Conservation (phyloP, 2,329 filamentous ascomycete species). For the Exophiala dermatitidis region DNA sequence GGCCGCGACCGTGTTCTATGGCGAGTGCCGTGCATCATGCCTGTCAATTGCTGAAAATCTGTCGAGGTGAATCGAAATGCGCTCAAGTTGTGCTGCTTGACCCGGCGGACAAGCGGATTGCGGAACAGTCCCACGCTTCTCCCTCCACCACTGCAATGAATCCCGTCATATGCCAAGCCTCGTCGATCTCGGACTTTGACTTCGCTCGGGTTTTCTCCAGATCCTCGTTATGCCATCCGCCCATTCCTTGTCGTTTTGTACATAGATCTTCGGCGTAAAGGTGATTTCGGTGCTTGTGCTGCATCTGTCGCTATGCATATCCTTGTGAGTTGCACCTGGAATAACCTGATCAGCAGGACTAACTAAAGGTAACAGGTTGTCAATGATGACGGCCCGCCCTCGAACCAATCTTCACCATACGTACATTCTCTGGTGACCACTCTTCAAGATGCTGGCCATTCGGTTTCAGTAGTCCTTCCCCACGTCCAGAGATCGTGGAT, state of each 20-base stretch:
- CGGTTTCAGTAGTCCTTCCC: constrained; percentile 85
- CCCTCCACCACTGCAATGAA: no score
- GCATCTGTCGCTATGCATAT: constrained; percentile 41
- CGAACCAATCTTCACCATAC: constrained; percentile 69
- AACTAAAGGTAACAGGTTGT: constrained; percentile 33
- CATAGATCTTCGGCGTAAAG: not conserved
- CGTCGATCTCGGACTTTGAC: no score
- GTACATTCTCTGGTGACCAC: constrained; percentile 65
- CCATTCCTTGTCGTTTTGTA: no score
- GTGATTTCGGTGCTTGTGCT: not conserved
- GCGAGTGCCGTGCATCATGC: constrained; percentile 5
- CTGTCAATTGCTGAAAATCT: not conserved
- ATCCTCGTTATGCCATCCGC: no score
- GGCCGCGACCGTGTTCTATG: constrained; percentile 10
- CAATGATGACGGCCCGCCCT: constrained; percentile 78
- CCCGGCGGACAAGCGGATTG: no score
- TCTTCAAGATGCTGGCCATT: constrained; percentile 66
- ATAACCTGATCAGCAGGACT: not conserved
- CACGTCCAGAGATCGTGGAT: constrained; percentile 95
- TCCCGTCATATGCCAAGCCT: no score
- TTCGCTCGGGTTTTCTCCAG: no score
- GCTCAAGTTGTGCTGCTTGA: no score
- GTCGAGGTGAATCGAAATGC: no score
- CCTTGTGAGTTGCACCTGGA: constrained; percentile 36
- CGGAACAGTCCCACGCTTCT: no score